Evolutionary conservation across 371 early-diverging fungal species (phyloP), one percentile per base, ranked within the genome.

Genomic region (Mucor irregularis): DNA sequence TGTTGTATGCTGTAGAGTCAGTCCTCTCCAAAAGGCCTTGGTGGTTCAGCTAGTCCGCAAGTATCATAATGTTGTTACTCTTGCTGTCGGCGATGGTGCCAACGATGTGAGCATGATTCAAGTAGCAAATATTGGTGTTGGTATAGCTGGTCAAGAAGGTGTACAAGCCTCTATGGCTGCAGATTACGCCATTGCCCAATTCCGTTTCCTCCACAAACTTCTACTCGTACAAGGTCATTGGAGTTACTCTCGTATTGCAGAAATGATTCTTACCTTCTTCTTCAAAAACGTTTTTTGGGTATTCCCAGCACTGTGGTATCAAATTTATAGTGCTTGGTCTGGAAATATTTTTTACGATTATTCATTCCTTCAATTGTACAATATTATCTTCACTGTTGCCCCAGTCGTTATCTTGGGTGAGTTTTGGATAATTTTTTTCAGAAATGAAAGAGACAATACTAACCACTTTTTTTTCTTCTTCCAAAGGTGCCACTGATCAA

Each of bases 11-110:
- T 97, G 97, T 61, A 89, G 99, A 44, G 94, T 94, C 0, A 88
- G 90, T 19, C 99, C 99, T 2, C 68, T 95, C 51, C 98, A 99
- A 69, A 99, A 99, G 78, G 97, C 98, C 0, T 74, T 90, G 60
- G 98, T 99, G 26, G 97, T 98, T 1, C 84, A 87, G 48, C 72
- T 96, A 46, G 88, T 99, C n/a, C 87, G 91, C 30, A 83, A 88
- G 44, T 89, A 87, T 30, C 80, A 79, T 44, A 82, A 73, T 29
- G 86, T 87, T 19, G 86, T 87, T 39, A 94, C 91, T 49, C 80
- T 95, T 47, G 97, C 93, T 11, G 93, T 99, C 39, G 99, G 99
- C 16, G 99, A 99, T 73, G 99, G 99, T 8, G 98, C 98, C 49
- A 95, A 96, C 66, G 97, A 96, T 76, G 98, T 91, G 47, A 89